Percentiles rank a stretch among this genome's conserved stretches.
These are phyloP conservation scores for Tillandsia fasciculata DNA, from an alignment of 176 grass and related monocot genomes.

Conservation along the genomic window DNA sequence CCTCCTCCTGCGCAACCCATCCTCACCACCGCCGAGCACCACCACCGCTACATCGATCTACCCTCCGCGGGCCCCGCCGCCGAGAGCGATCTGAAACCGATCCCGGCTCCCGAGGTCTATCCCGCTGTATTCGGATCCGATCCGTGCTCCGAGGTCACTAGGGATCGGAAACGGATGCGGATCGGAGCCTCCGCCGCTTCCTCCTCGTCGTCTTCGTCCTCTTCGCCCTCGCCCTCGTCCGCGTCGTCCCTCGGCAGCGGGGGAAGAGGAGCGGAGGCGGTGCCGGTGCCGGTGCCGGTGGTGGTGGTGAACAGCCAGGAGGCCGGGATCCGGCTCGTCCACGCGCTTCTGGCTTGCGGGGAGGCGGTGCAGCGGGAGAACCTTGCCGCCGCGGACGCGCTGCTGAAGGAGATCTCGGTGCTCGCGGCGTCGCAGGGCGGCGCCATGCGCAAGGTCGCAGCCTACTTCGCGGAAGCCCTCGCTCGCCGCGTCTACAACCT, in stretches of 20 bases:
- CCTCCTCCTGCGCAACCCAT: constrained; percentile 67
- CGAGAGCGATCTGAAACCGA: constrained; percentile 26
- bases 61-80: constrained; percentile 8
- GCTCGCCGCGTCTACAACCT: constrained; percentile 66
- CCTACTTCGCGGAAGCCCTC: constrained; percentile 88
- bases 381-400: constrained; percentile 49
- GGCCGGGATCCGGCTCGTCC: constrained; percentile 76
- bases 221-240: constrained; percentile 55
- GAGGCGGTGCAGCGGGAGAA: constrained; percentile 92
- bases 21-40: background rate
- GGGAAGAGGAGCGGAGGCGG: constrained; percentile 6
- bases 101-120: constrained; percentile 17
- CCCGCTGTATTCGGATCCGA: constrained; percentile 2
- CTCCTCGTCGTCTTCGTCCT: constrained; percentile 45
- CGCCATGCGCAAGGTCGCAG: constrained; percentile 87
- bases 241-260: constrained; percentile 31
- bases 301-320: constrained; percentile 77
- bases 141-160: constrained; percentile 30
- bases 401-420: constrained; percentile 77
- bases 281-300: constrained; percentile 28
- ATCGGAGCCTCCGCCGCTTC: constrained; percentile 59
- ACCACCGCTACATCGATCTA: background rate
- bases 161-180: constrained; percentile 84
- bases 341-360: constrained; percentile 68
- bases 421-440: constrained; percentile 77